These are phyloP conservation scores for Yarrowia bubula DNA, from an alignment of 805 yeast genomes.

Conservation along the genomic window DNA sequence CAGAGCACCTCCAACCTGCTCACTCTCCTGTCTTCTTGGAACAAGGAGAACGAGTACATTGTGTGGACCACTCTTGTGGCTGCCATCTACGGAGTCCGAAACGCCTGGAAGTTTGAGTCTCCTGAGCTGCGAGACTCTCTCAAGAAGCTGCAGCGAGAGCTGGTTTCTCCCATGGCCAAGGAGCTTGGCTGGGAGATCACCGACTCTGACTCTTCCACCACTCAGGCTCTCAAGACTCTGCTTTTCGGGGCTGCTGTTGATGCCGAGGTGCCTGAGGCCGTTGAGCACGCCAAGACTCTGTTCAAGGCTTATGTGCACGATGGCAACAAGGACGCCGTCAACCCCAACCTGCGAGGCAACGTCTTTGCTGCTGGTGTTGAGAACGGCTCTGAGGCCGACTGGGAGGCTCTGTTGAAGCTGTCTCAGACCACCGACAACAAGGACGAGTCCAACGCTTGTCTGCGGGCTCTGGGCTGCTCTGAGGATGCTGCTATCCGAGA, in stretches of 20 bases:
- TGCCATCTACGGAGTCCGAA: constrained; percentile 44
- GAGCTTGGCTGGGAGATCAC: constrained; percentile 65
- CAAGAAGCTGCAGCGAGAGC: constrained; percentile 48
- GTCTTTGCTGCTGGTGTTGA: constrained; percentile 67
- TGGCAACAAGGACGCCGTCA: constrained; percentile 67
- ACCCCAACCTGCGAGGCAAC: constrained; percentile 68
- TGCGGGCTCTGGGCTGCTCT: constrained; percentile 66
- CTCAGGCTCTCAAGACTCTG: constrained; percentile 64
- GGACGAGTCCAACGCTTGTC: constrained; percentile 69
- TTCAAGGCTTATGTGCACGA: constrained; percentile 51
- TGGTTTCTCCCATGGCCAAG: constrained; percentile 54
- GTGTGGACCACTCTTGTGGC: constrained; percentile 54
- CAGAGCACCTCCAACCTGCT: constrained; percentile 50
- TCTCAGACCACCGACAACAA: constrained; percentile 59
- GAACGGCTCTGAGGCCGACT: constrained; percentile 59
- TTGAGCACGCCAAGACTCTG: constrained; percentile 40
- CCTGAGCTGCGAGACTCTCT: constrained; percentile 44
- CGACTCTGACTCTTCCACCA: constrained; percentile 52
- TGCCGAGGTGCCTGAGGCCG: constrained; percentile 39
- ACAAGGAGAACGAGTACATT: constrained; percentile 47
- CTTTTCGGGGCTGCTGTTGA: constrained; percentile 44
- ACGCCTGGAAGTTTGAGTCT: constrained; percentile 51
- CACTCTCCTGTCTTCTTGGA: constrained; percentile 52
- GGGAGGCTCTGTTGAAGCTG: constrained; percentile 58
- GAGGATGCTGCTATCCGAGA: constrained; percentile 51